phyloP scores from a whole-genome alignment of 176 grass and related monocot species.

The Juncus effusus region DNA sequence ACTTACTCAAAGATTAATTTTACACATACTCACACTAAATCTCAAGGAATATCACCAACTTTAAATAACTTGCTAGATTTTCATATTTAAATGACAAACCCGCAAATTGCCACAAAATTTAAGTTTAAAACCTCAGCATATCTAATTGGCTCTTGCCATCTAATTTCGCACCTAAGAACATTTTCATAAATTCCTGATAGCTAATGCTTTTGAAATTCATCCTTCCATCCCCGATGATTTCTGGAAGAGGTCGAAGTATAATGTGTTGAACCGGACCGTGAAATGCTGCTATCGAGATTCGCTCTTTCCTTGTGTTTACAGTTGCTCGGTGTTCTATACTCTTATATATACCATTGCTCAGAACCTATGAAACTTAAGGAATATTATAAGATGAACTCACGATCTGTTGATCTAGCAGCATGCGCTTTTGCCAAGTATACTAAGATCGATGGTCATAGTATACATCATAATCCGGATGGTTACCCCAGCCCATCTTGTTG shows the following conservation, averaged over 20 bases:
- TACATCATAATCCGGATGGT: too few species aligned
- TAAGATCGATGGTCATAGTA: too few species aligned
- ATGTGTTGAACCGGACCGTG: background rate
- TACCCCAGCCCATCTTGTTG: too few species aligned
- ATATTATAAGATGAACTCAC: too few species aligned
- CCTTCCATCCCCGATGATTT: slow-evolving; percentile 14
- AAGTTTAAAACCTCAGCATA: background rate
- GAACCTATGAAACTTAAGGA: slow-evolving; percentile 3
- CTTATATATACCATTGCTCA: slow-evolving; percentile 34
- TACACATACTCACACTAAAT: too few species aligned
- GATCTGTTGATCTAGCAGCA: too few species aligned
- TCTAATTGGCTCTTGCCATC: slow-evolving; percentile 17
- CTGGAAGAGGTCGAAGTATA: slow-evolving; percentile 13
- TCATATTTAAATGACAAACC: too few species aligned
- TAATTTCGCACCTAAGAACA: slow-evolving; percentile 1
- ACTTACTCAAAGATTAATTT: too few species aligned
- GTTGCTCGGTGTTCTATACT: slow-evolving; percentile 32
- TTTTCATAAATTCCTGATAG: slow-evolving; percentile 11
- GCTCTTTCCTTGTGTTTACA: slow-evolving; percentile 8
- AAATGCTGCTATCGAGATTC: slow-evolving; percentile 25
- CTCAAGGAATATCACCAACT: too few species aligned
- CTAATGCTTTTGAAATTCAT: slow-evolving; percentile 1
- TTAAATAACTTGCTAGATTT: too few species aligned
- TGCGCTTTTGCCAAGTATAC: too few species aligned
- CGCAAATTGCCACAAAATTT: too few species aligned